These are phyloP conservation scores for Solanum rostratum DNA, from an alignment of 257 asterid species.

Conservation along the genomic window DNA sequence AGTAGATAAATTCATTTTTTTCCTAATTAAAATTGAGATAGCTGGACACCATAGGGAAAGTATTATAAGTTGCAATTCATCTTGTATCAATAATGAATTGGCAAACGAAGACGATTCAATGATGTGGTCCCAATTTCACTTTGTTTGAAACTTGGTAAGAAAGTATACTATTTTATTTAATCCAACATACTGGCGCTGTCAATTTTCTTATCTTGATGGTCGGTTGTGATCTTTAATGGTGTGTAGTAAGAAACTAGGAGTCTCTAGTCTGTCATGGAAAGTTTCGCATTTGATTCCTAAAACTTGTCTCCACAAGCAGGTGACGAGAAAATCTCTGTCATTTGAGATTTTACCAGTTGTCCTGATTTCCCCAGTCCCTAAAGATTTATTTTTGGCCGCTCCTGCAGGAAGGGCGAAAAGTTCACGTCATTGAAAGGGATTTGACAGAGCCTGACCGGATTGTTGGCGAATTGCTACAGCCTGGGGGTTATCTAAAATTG, in stretches of 20 bases:
- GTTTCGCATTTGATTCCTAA: background rate
- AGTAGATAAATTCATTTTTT: background rate
- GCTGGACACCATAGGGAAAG: background rate
- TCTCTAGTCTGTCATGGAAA: background rate
- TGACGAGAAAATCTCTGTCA: background rate
- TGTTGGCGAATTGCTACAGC: constrained; percentile 26
- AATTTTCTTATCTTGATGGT: background rate
- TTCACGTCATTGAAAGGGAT: constrained; percentile 16
- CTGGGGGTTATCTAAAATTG: constrained; percentile 24
- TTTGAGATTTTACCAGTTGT: background rate
- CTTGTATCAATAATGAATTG: background rate
- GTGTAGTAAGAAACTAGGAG: background rate
- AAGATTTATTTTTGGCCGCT: background rate
- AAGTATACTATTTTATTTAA: background rate
- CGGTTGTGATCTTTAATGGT: background rate
- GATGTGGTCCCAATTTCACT: background rate
- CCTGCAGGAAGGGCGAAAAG: constrained; percentile 20
- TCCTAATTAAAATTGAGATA: background rate
- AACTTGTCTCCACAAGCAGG: background rate
- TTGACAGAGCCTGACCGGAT: constrained; percentile 23
- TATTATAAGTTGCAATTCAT: background rate
- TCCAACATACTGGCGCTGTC: background rate
- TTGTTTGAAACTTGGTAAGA: background rate
- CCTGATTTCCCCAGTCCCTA: background rate
- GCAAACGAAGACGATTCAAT: background rate